Percentiles rank a stretch among this genome's conserved stretches.
Evolutionary conservation across 106 monocot species (phyloP).

Genomic region (Dendrobium catenatum): DNA sequence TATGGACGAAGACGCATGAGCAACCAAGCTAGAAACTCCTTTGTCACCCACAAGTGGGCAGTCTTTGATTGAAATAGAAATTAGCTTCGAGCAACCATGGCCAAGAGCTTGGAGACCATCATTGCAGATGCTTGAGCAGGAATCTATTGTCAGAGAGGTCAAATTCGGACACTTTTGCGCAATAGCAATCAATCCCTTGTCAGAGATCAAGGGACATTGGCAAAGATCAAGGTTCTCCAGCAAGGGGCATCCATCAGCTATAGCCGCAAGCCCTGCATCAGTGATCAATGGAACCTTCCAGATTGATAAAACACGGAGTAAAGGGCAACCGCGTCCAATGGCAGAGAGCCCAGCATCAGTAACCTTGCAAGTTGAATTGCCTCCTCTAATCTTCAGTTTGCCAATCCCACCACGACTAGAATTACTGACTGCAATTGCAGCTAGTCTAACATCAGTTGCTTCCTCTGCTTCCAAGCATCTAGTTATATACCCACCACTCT

Average conservation of each 20-base stretch:
- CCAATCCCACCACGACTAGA: constrained; percentile 36
- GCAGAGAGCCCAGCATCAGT: constrained; percentile 61
- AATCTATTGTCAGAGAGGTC: constrained; percentile 37
- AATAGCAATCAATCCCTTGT: constrained; percentile 60
- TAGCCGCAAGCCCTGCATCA: constrained; percentile 49
- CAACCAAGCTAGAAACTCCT: constrained; percentile 59
- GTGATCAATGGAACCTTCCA: constrained; percentile 49
- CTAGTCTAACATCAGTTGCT: constrained; percentile 64
- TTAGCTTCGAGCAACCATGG: constrained; percentile 42
- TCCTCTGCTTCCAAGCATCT: constrained; percentile 47
- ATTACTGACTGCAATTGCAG: constrained; percentile 41
- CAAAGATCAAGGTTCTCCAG: constrained; percentile 65
- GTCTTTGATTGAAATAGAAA: constrained; percentile 51
- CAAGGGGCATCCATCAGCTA: constrained; percentile 54
- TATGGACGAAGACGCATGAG: constrained; percentile 42
- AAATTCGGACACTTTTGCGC: constrained; percentile 71
- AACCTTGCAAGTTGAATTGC: constrained; percentile 34
- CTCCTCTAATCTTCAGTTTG: constrained; percentile 41
- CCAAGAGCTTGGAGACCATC: constrained; percentile 64
- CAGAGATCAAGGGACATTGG: constrained; percentile 55
- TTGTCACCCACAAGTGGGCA: constrained; percentile 59
- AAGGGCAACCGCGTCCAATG: constrained; percentile 49
- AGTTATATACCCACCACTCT: constrained; percentile 15
- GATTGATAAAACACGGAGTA: constrained; percentile 41
- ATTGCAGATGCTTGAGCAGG: constrained; percentile 48